Conservation (phyloP, 257 asterid genomes). For the Solanum okadae region DNA sequence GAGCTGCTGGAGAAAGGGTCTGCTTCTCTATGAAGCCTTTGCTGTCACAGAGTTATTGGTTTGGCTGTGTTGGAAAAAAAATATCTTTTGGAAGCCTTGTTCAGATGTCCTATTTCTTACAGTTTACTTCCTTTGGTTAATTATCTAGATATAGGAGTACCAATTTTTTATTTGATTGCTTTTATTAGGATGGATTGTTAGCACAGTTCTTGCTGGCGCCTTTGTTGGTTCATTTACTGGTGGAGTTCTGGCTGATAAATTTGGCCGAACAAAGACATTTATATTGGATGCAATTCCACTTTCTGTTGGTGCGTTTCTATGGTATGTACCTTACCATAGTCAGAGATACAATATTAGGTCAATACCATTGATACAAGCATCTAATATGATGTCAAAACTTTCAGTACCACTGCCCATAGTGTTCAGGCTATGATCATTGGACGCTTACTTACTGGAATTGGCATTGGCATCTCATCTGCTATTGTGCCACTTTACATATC, state of each 20-base stretch:
- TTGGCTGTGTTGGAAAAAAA: neutral
- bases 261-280: constrained; percentile 91
- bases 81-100: neutral
- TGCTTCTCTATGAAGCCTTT: neutral
- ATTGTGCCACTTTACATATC: constrained; percentile 97
- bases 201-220: constrained; percentile 95
- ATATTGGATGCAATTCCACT: constrained; percentile 86
- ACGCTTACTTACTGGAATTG: constrained; percentile 79
- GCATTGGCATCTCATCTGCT: constrained; percentile 93
- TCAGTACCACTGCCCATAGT: constrained; percentile 71
- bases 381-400: constrained; percentile 11
- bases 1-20: neutral
- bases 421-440: constrained; percentile 82
- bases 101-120: neutral
- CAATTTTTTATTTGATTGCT: neutral
- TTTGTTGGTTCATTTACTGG: constrained; percentile 96
- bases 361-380: neutral
- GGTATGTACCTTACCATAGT: constrained; percentile 39
- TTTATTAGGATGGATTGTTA: constrained; percentile 83
- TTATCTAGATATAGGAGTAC: neutral
- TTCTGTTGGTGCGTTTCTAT: constrained; percentile 72
- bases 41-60: neutral
- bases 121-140: neutral
- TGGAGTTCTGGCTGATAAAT: constrained; percentile 87
- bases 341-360: neutral